These are phyloP conservation scores for Theileria parva DNA, from an alignment of 169 alveolate genomes.

Conservation along the genomic window DNA sequence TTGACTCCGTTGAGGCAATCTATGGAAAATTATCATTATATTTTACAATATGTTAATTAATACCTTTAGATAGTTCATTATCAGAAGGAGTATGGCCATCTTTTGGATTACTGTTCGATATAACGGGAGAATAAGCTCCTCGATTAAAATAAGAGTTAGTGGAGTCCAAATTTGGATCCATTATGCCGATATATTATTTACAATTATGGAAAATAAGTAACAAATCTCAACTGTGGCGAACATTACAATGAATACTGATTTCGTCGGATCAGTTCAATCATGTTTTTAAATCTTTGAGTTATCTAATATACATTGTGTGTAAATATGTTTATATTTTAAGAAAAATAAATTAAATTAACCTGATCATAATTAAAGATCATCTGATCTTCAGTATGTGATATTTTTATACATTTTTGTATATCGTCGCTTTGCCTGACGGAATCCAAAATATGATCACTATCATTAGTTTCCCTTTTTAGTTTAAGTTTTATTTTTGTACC, in stretches of 20 bases:
- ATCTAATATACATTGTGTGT: constrained; percentile 25
- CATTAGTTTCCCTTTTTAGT: not conserved
- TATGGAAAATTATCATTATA: not conserved
- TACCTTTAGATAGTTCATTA: constrained; percentile 18
- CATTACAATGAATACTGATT: not conserved
- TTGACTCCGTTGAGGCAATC: constrained; percentile 12
- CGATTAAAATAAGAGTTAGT: not conserved
- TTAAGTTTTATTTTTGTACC: not conserved
- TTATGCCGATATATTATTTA: not conserved
- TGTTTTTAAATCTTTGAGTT: not conserved
- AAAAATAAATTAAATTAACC: not conserved
- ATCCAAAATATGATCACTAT: constrained; percentile 12
- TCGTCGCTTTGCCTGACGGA: constrained; percentile 10
- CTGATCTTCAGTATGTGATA: not conserved
- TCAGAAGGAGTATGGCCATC: constrained; percentile 22
- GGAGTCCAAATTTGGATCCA: constrained; percentile 16
- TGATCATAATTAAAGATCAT: not conserved
- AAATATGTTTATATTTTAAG: constrained; percentile 1
- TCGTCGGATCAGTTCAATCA: not conserved
- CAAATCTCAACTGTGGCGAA: not conserved
- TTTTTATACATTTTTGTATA: not conserved
- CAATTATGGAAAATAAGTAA: not conserved
- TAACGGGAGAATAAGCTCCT: constrained; percentile 1
- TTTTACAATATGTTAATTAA: not conserved
- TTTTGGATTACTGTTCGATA: constrained; percentile 15